Percentiles rank a stretch among this genome's conserved stretches.
phyloP scores from a whole-genome alignment of 257 asterid genomes.

The Nicotiana sylvestris region DNA sequence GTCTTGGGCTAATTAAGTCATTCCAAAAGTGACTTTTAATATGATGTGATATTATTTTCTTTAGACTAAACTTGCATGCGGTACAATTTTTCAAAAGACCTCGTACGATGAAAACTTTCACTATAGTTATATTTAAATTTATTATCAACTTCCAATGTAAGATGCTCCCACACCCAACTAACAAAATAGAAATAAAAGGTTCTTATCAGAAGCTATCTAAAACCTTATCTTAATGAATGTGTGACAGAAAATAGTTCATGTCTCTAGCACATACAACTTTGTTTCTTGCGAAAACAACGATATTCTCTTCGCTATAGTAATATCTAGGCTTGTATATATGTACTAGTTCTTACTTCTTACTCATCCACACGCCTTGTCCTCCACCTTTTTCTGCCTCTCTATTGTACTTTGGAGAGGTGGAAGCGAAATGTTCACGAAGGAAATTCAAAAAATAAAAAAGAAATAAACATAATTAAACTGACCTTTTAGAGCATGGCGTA shows the following conservation, averaged over 20 bases:
- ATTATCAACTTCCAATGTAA: neutral
- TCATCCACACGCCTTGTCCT: neutral
- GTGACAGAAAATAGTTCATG: neutral
- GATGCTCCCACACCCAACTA: neutral
- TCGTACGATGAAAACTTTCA: neutral
- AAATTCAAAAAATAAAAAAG: too few species aligned
- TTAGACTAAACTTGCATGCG: neutral
- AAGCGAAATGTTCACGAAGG: too few species aligned
- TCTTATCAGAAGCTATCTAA: conserved; percentile 1
- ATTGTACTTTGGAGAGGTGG: too few species aligned
- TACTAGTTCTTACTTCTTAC: neutral
- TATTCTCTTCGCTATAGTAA: neutral
- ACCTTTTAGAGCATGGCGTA: too few species aligned
- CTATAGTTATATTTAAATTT: neutral
- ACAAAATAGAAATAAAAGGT: neutral
- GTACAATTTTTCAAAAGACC: neutral
- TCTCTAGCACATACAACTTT: neutral
- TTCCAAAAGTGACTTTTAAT: neutral
- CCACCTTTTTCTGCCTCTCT: neutral
- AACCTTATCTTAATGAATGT: neutral
- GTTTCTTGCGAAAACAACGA: neutral
- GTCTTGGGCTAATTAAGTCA: neutral
- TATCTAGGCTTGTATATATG: neutral
- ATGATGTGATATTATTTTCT: neutral
- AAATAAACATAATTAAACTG: too few species aligned